A percentile compares a stretch with the other conserved stretches of the same genome.
These are phyloP conservation scores for Acer saccharum DNA, from an alignment of 345 rosid species.

Conservation along the genomic window DNA sequence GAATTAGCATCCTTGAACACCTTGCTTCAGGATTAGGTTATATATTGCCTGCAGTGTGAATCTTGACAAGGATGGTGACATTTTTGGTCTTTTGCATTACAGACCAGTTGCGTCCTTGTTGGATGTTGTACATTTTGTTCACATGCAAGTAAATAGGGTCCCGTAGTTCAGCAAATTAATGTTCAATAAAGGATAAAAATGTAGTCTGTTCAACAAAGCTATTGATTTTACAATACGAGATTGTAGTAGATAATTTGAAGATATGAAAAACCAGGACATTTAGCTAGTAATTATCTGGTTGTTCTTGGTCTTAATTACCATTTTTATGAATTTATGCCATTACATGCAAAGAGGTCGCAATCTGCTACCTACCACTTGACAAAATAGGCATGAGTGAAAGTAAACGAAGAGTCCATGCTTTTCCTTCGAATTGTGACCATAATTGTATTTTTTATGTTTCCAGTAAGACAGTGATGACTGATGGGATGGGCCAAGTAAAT, in stretches of 20 bases:
- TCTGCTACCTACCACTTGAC: too few relatives aligned
- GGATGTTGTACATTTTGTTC: conserved; percentile 22
- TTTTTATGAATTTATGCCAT: neutral
- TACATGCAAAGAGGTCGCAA: neutral
- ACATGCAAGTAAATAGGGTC: neutral
- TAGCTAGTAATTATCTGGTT: too few relatives aligned
- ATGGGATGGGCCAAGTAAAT: too few relatives aligned
- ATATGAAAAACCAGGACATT: neutral
- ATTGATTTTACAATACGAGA: neutral
- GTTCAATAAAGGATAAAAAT: neutral
- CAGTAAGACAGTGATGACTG: neutral
- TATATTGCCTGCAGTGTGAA: neutral
- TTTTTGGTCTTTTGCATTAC: conserved; percentile 10
- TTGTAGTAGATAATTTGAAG: neutral
- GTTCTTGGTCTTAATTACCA: too few relatives aligned
- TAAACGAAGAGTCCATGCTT: neutral
- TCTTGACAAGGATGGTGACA: conserved; percentile 3
- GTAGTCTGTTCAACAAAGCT: neutral
- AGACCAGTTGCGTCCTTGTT: conserved; percentile 7
- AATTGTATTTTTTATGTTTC: neutral
- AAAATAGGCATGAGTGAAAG: too few relatives aligned
- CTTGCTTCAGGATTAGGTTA: neutral
- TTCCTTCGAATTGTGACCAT: neutral
- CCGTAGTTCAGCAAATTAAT: neutral
- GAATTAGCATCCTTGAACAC: neutral